Conservation (phyloP, 78 protist genomes). For the Dictyostelium citrinum region DNA sequence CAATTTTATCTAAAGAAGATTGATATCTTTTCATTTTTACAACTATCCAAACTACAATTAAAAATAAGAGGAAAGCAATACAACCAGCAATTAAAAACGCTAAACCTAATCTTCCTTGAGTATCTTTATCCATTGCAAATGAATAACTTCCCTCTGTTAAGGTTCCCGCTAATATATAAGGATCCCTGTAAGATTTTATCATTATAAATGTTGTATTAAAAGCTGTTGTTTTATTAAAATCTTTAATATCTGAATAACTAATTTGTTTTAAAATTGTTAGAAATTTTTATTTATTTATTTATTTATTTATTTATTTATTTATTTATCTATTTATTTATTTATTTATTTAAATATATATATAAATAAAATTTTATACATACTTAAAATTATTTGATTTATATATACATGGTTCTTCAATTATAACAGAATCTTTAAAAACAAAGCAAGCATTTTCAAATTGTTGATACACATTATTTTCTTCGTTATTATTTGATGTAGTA, state of each 20-base stretch:
- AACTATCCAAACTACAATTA: background rate
- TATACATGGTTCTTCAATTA: slow-evolving; percentile 19
- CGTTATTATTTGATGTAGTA: background rate
- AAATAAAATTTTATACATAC: background rate
- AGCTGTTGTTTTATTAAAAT: background rate
- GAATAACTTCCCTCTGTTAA: slow-evolving; percentile 35
- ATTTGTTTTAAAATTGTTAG: too few species aligned
- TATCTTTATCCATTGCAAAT: slow-evolving; percentile 31
- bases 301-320: too few species aligned
- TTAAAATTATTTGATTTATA: background rate
- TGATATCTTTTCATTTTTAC: slow-evolving; percentile 13
- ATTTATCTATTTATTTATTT: too few species aligned
- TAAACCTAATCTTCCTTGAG: background rate
- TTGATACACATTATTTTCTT: background rate
- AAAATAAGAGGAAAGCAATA: background rate
- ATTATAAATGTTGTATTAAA: background rate
- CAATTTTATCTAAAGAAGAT: background rate
- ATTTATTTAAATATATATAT: background rate
- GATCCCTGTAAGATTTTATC: slow-evolving; percentile 28
- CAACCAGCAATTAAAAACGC: slow-evolving; percentile 3
- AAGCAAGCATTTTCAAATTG: slow-evolving; percentile 5
- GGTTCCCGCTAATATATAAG: slow-evolving; percentile 29
- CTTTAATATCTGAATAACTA: slow-evolving; percentile 24
- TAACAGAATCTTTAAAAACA: background rate
- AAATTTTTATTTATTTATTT: too few species aligned